phyloP scores from a whole-genome alignment of 108 stramenopile genomes.

The Conticribra guillardii region DNA sequence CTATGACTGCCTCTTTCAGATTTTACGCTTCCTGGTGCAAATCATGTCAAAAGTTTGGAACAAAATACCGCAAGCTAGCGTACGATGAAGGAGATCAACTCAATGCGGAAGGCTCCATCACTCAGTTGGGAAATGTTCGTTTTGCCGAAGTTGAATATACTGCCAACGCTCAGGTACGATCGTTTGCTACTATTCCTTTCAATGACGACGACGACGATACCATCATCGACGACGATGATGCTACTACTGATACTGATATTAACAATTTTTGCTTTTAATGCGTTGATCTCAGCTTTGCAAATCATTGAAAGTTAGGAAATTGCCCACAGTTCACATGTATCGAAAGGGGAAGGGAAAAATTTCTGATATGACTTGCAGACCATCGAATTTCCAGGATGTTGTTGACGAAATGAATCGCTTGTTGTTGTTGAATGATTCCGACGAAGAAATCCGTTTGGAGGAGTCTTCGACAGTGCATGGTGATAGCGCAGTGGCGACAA shows the following conservation, averaged over 20 bases:
- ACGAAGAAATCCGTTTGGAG: not conserved
- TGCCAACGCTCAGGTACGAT: no score
- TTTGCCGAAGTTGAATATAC: constrained; percentile 71
- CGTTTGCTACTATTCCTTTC: no score
- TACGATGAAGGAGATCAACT: constrained; percentile 47
- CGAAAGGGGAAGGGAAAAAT: constrained; percentile 33
- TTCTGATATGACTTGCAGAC: constrained; percentile 38
- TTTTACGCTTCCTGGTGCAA: constrained; percentile 76
- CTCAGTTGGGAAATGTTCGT: constrained; percentile 49
- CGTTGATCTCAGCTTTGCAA: constrained; percentile 56
- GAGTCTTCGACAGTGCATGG: constrained; percentile 4
- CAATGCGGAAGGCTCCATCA: constrained; percentile 15
- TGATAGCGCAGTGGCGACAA: not conserved
- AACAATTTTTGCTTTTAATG: no score
- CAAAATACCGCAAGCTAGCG: constrained; percentile 51
- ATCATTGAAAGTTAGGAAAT: constrained; percentile 60
- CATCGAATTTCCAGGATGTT: constrained; percentile 44
- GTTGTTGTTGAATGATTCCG: constrained; percentile 13
- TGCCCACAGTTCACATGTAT: constrained; percentile 69
- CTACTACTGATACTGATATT: no score
- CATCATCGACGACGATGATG: no score
- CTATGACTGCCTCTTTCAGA: constrained; percentile 6
- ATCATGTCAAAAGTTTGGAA: constrained; percentile 64
- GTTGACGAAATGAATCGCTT: constrained; percentile 44
- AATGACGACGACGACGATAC: no score